Conservation (phyloP, 371 early-diverging fungal genomes). For the Sporodiniella umbellata region DNA sequence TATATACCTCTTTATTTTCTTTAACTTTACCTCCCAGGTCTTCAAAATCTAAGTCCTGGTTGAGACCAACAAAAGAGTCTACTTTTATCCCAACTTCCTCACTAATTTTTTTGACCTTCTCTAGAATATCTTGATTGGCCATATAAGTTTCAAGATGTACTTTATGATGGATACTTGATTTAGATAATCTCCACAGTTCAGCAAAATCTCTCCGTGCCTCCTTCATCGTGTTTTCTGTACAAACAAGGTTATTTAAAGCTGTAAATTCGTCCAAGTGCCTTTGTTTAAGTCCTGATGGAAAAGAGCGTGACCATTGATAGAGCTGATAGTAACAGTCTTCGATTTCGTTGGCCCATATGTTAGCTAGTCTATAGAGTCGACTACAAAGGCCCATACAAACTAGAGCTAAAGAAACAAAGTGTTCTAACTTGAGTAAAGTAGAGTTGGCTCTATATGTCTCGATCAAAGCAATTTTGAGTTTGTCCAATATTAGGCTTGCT, state of each 20-base stretch:
- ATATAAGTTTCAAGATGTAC: constrained; percentile 19
- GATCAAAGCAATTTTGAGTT: constrained; percentile 25
- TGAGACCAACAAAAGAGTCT: not conserved
- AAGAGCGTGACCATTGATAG: constrained; percentile 26
- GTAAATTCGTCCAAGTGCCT: constrained; percentile 13
- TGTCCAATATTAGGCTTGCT: constrained; percentile 32
- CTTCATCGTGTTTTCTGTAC: constrained; percentile 13
- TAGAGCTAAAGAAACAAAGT: constrained; percentile 35
- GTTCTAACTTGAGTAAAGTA: constrained; percentile 27
- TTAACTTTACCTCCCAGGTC: constrained; percentile 23
- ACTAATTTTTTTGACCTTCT: constrained; percentile 10
- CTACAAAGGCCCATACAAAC: constrained; percentile 35
- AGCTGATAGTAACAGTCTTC: constrained; percentile 35
- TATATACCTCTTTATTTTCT: not conserved
- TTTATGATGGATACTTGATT: constrained; percentile 11
- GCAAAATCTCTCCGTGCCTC: constrained; percentile 4
- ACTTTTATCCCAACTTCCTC: constrained; percentile 2
- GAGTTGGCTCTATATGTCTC: constrained; percentile 36
- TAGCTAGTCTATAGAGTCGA: constrained; percentile 27
- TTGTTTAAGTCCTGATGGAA: constrained; percentile 32
- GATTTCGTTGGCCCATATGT: constrained; percentile 25
- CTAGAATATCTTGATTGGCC: constrained; percentile 10
- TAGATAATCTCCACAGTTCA: constrained; percentile 1
- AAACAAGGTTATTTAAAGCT: constrained; percentile 2
- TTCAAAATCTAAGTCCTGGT: constrained; percentile 9